Percentiles rank a stretch among this genome's conserved stretches.
Evolutionary conservation across 1,284 basidiomycete genomes (phyloP).

Genomic region (Quambalaria eucalypti): DNA sequence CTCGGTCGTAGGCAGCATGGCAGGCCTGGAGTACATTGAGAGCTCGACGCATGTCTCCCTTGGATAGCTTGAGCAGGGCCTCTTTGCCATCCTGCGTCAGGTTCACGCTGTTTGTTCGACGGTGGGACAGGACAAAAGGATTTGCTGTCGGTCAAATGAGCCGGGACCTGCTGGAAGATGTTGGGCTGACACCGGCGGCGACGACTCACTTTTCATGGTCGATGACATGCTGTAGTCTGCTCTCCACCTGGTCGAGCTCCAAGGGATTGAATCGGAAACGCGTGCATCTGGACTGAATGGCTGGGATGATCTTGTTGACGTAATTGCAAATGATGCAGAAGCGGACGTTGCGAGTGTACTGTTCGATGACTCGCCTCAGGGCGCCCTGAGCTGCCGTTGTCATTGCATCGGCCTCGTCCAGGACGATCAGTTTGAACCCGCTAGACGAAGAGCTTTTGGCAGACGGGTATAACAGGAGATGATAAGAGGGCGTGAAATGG

Average conservation of each 20-base stretch:
- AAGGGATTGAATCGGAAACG: slow-evolving; percentile 90
- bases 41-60: slow-evolving; percentile 94
- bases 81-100: slow-evolving; percentile 75
- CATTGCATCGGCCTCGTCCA: slow-evolving; percentile 99
- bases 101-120: slow-evolving; percentile 59
- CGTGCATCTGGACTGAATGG: slow-evolving; percentile 96
- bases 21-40: slow-evolving; percentile 94
- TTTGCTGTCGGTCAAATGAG: background rate
- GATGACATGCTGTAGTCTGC: slow-evolving; percentile 68
- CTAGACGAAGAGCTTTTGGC: background rate
- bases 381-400: slow-evolving; percentile 94
- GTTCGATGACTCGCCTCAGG: slow-evolving; percentile 90
- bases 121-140: slow-evolving; percentile 1
- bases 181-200: too few relatives aligned
- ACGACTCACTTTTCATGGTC: slow-evolving; percentile 68
- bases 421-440: slow-evolving; percentile 91
- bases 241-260: slow-evolving; percentile 75
- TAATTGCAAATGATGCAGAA: slow-evolving; percentile 99
- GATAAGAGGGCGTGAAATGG: background rate
- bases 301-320: slow-evolving; percentile 97
- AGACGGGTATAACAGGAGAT: too few relatives aligned
- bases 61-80: slow-evolving; percentile 82
- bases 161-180: background rate
- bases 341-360: slow-evolving; percentile 94
- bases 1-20: slow-evolving; percentile 81